Evolutionary conservation across 352 stramenopile genomes (phyloP).

Genomic region (Thraustochytrium striatum): DNA sequence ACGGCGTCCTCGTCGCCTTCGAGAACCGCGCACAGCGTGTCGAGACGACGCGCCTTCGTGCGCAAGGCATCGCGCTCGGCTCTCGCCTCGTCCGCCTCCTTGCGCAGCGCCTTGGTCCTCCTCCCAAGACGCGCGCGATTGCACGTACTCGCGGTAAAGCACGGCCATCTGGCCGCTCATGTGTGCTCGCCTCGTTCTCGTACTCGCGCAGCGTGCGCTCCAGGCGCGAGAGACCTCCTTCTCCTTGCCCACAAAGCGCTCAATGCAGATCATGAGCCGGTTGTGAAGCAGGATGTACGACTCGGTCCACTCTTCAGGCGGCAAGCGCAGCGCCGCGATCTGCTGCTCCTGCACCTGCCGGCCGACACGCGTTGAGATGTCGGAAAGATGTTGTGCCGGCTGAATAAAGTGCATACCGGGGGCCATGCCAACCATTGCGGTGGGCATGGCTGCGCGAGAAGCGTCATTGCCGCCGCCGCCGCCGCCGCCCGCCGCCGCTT

Average conservation of each 20-base stretch:
- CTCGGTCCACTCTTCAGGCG: conserved; percentile 59
- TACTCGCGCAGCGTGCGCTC: conserved; percentile 46
- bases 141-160: conserved; percentile 57
- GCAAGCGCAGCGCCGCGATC: conserved; percentile 54
- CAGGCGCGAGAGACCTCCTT: not conserved
- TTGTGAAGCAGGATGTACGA: conserved; percentile 56
- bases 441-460: too few relatives aligned
- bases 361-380: conserved; percentile 42
- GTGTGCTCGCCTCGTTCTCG: conserved; percentile 54
- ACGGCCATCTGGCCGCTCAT: conserved; percentile 56
- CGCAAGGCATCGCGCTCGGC: conserved; percentile 27
- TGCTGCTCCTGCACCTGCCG: conserved; percentile 53
- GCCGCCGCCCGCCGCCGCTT: too few relatives aligned
- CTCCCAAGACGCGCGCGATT: conserved; percentile 46
- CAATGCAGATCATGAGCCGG: conserved; percentile 57
- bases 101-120: conserved; percentile 51
- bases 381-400: too few relatives aligned
- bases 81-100: conserved; percentile 57
- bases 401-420: too few relatives aligned
- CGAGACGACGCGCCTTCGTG: conserved; percentile 51
- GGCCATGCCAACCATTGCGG: too few relatives aligned
- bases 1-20: conserved; percentile 27
- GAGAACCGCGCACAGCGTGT: conserved; percentile 49
- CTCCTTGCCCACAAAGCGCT: conserved; percentile 51
- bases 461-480: too few relatives aligned